Base-by-base conservation (phyloP, 2,329 filamentous ascomycete species). In the Talaromyces sp. region DNA sequence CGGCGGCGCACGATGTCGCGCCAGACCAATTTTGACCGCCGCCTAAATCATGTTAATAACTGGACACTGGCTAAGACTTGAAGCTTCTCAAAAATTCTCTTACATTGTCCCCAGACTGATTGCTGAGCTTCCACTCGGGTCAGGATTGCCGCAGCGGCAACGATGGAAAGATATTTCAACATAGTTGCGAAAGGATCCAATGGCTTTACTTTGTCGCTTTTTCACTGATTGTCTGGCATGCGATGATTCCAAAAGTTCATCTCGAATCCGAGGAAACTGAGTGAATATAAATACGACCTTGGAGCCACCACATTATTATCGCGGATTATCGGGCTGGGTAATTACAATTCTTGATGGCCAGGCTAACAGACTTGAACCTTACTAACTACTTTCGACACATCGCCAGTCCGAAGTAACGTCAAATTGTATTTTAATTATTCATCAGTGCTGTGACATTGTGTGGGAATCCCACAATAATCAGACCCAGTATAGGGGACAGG, bases 61-160 rank as follows among this genome's bases (percentile, higher is more conserved):
- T n/a, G 13, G 14, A 43, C 3, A 31, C 1, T 1, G 24, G 8
- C 5, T 11, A 14, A 14, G 11, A n/a, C 7, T 7, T 50, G 39
- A 24, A 43, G 19, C 5, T 27, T 41, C 35, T 22, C n/a, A 33
- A 33, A 14, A 9, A 19, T 14, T 14, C 6, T 19, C 62, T 64
- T 52, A 64, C 62, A 64, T 35, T 64, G 62, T 50, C 54, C 62
- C 6, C 22, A 64, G 31, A 60, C 27, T 4, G 62, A 64, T 60
- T 64, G 61, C 31, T 63, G 61, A 37, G 61, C 61, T 57, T 63
- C 61, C 13, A 63, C 61, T 47, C 27, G 39, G 10, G 39, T 45
- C 19, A 63, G 27, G 33, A 63, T 27, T n/a, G 50, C 50, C 39
- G 41, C 27, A 27, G 31, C 49, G 37, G 50, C 24, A 47, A 57